Conservation (phyloP, 805 yeast genomes). For the Scheffersomyces stipitis region DNA sequence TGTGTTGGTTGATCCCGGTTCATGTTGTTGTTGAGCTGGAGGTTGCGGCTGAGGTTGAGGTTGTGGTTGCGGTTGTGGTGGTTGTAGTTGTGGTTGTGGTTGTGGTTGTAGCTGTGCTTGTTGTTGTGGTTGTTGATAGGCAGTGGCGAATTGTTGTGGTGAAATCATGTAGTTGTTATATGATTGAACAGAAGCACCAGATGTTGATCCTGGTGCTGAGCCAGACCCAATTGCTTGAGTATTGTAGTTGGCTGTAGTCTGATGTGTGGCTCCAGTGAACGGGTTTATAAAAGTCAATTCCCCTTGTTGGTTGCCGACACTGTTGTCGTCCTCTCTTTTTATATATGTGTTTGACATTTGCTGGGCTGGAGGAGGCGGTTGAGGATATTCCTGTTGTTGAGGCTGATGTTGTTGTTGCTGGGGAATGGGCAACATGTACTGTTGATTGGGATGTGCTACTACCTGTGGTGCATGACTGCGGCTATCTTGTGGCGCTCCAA, state of each 20-base stretch:
- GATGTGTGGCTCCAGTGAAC: constrained; percentile 13
- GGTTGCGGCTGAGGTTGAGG: constrained; percentile 3
- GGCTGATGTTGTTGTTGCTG: constrained; percentile 4
- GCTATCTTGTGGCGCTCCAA: too few relatives aligned
- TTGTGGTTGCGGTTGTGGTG: constrained; percentile 4
- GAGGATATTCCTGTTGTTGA: neutral
- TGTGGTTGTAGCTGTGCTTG: constrained; percentile 1
- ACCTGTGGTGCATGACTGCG: too few relatives aligned
- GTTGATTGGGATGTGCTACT: constrained; percentile 4
- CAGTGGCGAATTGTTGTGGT: constrained; percentile 5
- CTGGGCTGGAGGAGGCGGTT: constrained; percentile 1
- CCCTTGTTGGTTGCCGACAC: neutral
- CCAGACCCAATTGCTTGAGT: neutral
- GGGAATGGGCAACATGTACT: constrained; percentile 10
- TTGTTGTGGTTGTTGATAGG: neutral
- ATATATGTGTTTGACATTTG: too few relatives aligned
- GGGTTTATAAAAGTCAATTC: constrained; percentile 18
- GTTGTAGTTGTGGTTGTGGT: constrained; percentile 2
- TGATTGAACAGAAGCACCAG: constrained; percentile 5
- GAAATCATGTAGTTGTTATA: constrained; percentile 9
- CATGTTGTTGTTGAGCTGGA: constrained; percentile 1
- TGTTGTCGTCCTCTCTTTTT: constrained; percentile 5
- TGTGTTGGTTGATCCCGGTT: constrained; percentile 1
- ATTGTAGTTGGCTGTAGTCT: constrained; percentile 3
- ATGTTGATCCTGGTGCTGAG: neutral